Evolutionary conservation across 495 filamentous ascomycete genomes (phyloP), one percentile per base, ranked within the genome.

Genomic region (Xylaria sp.): DNA sequence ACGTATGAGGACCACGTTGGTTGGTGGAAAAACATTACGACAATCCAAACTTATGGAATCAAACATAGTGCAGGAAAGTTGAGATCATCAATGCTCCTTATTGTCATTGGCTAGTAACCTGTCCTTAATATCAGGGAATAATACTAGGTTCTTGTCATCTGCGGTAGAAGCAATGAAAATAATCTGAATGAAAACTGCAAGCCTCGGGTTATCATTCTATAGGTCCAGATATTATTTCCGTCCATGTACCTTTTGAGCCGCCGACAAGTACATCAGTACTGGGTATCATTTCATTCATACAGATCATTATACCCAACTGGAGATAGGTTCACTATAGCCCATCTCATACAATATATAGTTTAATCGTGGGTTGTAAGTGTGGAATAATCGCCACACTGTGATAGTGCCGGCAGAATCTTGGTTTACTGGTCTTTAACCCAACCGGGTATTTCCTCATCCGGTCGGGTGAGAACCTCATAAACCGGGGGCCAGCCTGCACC

Each of bases 401-500:
- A 26, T 31, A 8, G 5, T 19, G 33, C 17, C 41, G 4, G 5
- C 5, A 15, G 6, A 2, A 43, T 61, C 26, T 50, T 53, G 12
- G 26, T 66, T 68, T 15, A 68, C 43, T 55, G 52, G 33, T 67
- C 63, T 62, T 46, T 61, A 31, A 72, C 70, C 70, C 62, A 68
- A 31, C 70, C 70, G 21, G 70, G 70, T 31, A 72, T 67, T 44
- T 80, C 77, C 40, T 67, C 58, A 12, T 76, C 73, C 8, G 53
- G 29, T 31, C 52, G 68, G 1, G 55, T 41, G 2, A 78, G 70
- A 9, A 74, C 68, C 64, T 74, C 76, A 61, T 46, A 53, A n/a
- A 72, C 72, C 33, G 46, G 43, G 12, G 84, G 84, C 84, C 84
- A 86, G 0, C 84, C 84, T 1, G 84, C 84, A 21, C 71, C 68